A percentile compares a stretch with the other conserved stretches of the same genome.
Conservation (phyloP, 305 asterid genomes). For the Fraxinus floribunda region DNA sequence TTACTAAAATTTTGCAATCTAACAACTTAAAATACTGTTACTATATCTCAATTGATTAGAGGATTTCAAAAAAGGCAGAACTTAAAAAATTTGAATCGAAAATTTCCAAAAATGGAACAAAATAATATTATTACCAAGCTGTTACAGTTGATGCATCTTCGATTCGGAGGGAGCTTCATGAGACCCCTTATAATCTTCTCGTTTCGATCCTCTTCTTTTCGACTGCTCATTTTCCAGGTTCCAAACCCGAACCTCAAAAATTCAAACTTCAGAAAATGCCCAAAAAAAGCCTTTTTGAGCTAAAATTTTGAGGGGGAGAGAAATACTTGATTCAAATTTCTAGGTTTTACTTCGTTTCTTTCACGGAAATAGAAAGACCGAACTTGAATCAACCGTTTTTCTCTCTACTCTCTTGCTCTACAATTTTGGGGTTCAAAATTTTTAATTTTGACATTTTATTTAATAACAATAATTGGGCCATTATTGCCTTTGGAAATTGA, state of each 20-base stretch:
- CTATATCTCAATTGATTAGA: background rate
- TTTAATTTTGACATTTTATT: slow-evolving; percentile 24
- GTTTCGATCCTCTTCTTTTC: slow-evolving; percentile 75
- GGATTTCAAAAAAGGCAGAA: background rate
- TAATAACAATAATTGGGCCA: slow-evolving; percentile 19
- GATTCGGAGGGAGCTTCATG: slow-evolving; percentile 92
- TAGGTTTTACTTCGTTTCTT: slow-evolving; percentile 23
- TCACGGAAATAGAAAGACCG: slow-evolving; percentile 26
- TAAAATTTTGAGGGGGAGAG: slow-evolving; percentile 24
- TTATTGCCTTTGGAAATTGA: slow-evolving; percentile 43
- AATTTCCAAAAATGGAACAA: background rate
- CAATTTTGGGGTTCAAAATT: slow-evolving; percentile 29
- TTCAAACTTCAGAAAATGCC: background rate
- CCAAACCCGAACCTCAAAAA: slow-evolving; percentile 4
- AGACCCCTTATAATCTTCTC: slow-evolving; percentile 89
- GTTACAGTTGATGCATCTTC: slow-evolving; percentile 94
- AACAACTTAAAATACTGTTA: background rate
- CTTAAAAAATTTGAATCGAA: background rate
- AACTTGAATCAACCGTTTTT: slow-evolving; percentile 31
- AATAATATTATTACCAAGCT: slow-evolving; percentile 54
- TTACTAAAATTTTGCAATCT: background rate
- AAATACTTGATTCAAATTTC: slow-evolving; percentile 1
- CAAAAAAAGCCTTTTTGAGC: slow-evolving; percentile 1
- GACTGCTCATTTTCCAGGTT: slow-evolving; percentile 49
- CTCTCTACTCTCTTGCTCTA: slow-evolving; percentile 21